Evolutionary conservation across 1,139 yeast genomes (phyloP).

Genomic region (Pichia sorboxylosa): DNA sequence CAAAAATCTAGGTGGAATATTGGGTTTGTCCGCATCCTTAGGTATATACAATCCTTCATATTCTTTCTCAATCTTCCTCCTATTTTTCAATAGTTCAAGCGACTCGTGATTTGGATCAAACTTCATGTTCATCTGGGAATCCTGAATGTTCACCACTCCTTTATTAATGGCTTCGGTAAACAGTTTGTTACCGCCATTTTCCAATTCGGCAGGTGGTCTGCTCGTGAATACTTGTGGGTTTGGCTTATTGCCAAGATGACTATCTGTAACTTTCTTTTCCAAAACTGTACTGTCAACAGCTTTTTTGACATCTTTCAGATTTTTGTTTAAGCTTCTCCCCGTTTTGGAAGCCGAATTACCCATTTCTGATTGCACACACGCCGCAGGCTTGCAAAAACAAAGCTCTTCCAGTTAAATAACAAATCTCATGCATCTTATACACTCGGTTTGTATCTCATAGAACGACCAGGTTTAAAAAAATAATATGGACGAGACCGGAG

Average conservation of each 20-base stretch:
- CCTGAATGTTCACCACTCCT: constrained; percentile 12
- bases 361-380: constrained; percentile 6
- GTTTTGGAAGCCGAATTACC: constrained; percentile 13
- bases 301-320: too few species aligned
- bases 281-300: too few species aligned
- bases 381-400: too few species aligned
- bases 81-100: constrained; percentile 11
- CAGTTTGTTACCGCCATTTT: constrained; percentile 7
- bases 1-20: constrained; percentile 14
- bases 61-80: constrained; percentile 12
- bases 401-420: too few species aligned
- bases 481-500: constrained; percentile 48
- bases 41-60: constrained; percentile 13
- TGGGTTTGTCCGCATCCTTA: constrained; percentile 11
- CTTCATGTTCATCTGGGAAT: constrained; percentile 1
- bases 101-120: constrained; percentile 13
- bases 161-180: constrained; percentile 11
- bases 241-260: too few species aligned
- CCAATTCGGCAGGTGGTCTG: constrained; percentile 13
- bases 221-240: constrained; percentile 11
- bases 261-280: constrained; percentile 3
- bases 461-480: not conserved
- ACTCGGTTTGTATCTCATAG: too few species aligned
- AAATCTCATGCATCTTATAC: too few species aligned
- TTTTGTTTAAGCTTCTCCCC: constrained; percentile 6